These are phyloP conservation scores for Euptelea pleiosperma DNA, from an alignment of 164 flowering plant species.

Conservation along the genomic window DNA sequence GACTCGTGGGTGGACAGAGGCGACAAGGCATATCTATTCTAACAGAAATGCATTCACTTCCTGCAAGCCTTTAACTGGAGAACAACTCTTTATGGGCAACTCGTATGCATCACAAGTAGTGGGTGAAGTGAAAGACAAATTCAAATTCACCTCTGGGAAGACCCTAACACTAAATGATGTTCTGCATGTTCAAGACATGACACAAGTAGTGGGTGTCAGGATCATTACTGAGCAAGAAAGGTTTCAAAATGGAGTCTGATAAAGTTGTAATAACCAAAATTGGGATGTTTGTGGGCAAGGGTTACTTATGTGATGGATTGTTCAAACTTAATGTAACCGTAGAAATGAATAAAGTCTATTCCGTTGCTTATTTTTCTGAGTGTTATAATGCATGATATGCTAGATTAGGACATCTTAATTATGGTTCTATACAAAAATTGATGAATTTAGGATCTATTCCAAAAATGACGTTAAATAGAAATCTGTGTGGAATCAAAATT, in stretches of 20 bases:
- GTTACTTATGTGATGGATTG: not conserved
- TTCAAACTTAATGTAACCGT: not conserved
- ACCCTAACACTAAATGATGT: not conserved
- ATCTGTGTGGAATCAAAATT: not conserved
- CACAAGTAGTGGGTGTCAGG: too few relatives aligned
- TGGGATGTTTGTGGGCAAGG: not conserved
- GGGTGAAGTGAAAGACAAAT: not conserved
- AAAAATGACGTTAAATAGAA: not conserved
- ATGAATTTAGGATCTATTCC: not conserved
- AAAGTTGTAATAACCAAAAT: not conserved
- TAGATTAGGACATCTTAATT: not conserved
- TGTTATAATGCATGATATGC: not conserved
- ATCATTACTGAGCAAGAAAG: too few relatives aligned
- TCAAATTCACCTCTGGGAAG: not conserved
- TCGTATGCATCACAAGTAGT: not conserved
- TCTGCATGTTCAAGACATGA: not conserved
- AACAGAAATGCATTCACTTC: not conserved
- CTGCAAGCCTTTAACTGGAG: not conserved
- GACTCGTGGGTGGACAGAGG: constrained; percentile 9
- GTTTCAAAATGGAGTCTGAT: too few relatives aligned
- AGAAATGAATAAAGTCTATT: not conserved
- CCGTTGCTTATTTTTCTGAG: not conserved
- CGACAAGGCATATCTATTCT: not conserved
- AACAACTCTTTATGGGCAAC: not conserved
- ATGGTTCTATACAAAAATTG: not conserved